A percentile compares a stretch with the other conserved stretches of the same genome.
These are phyloP conservation scores for Fusarium sp. DNA, from an alignment of 2,329 filamentous ascomycete species.

Conservation along the genomic window DNA sequence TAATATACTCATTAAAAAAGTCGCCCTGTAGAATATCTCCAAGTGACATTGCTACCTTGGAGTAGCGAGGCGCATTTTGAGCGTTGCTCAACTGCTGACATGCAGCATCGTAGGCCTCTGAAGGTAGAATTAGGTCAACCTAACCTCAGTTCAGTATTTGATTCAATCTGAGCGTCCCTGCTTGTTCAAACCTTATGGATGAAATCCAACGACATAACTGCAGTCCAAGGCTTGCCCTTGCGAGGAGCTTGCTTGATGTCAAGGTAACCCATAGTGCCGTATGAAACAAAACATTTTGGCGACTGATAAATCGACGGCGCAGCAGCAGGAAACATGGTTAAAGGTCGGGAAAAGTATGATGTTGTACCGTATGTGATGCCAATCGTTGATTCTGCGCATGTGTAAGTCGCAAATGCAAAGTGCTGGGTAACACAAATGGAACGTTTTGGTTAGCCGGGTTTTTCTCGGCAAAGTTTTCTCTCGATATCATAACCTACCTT, in stretches of 20 bases:
- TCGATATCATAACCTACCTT: slow-evolving; percentile 6
- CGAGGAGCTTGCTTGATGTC: slow-evolving; percentile 74
- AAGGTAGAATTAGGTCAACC: slow-evolving; percentile 78
- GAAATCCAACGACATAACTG: slow-evolving; percentile 71
- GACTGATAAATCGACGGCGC: slow-evolving; percentile 60
- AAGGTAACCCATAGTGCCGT: slow-evolving; percentile 73
- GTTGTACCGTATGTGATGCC: background rate
- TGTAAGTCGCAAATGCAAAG: slow-evolving; percentile 12
- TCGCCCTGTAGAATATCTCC: slow-evolving; percentile 74
- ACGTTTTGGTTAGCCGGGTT: slow-evolving; percentile 33
- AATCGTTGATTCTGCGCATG: background rate
- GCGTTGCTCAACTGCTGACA: slow-evolving; percentile 58
- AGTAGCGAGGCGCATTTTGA: slow-evolving; percentile 60
- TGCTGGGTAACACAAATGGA: background rate
- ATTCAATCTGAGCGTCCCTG: too few species aligned
- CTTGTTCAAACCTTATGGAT: slow-evolving; percentile 68
- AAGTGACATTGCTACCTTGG: slow-evolving; percentile 76
- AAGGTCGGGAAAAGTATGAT: background rate
- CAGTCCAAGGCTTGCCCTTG: slow-evolving; percentile 80
- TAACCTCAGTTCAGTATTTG: slow-evolving; percentile 2
- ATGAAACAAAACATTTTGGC: slow-evolving; percentile 78
- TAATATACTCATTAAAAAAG: slow-evolving; percentile 88
- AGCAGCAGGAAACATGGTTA: slow-evolving; percentile 56
- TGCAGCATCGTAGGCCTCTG: slow-evolving; percentile 65
- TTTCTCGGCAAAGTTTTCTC: slow-evolving; percentile 42